These are phyloP conservation scores for Aspergillus sclerotialis DNA, from an alignment of 2,329 filamentous ascomycete species.

Conservation along the genomic window DNA sequence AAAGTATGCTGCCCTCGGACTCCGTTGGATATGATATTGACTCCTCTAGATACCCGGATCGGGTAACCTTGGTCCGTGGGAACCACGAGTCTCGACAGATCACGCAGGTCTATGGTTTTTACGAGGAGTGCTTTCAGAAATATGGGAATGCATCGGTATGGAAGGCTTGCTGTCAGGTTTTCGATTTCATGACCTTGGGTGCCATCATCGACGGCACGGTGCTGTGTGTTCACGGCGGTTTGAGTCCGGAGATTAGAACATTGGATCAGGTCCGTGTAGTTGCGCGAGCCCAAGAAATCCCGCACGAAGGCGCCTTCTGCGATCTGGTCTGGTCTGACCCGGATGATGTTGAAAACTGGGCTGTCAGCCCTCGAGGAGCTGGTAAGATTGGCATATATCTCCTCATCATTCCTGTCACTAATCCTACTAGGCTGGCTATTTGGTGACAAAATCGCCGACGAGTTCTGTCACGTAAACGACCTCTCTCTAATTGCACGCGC, in stretches of 20 bases:
- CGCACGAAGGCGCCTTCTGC: constrained; percentile 70
- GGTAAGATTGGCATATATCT: constrained; percentile 35
- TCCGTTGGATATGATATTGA: neutral
- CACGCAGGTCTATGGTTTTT: constrained; percentile 72
- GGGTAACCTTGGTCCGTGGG: constrained; percentile 65
- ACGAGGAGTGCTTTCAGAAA: constrained; percentile 70
- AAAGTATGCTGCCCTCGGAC: constrained; percentile 44
- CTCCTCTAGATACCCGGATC: constrained; percentile 57
- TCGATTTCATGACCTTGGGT: constrained; percentile 68
- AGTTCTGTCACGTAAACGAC: constrained; percentile 72
- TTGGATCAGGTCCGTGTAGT: constrained; percentile 70
- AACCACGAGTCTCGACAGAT: constrained; percentile 74
- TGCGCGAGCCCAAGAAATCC: constrained; percentile 67
- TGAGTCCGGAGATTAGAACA: constrained; percentile 67
- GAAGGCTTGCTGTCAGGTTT: constrained; percentile 73
- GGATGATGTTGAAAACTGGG: constrained; percentile 64
- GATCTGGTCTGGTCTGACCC: constrained; percentile 72
- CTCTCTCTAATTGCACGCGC: constrained; percentile 65
- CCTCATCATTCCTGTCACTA: neutral
- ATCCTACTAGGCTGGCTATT: constrained; percentile 48
- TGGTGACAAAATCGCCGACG: constrained; percentile 64
- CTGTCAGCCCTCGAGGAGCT: constrained; percentile 60
- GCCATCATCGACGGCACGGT: constrained; percentile 69
- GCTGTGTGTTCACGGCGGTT: constrained; percentile 64
- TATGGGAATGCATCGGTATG: constrained; percentile 72